phyloP scores from a whole-genome alignment of 116 monocot genomes.

The Trichopus zeylanicus region DNA sequence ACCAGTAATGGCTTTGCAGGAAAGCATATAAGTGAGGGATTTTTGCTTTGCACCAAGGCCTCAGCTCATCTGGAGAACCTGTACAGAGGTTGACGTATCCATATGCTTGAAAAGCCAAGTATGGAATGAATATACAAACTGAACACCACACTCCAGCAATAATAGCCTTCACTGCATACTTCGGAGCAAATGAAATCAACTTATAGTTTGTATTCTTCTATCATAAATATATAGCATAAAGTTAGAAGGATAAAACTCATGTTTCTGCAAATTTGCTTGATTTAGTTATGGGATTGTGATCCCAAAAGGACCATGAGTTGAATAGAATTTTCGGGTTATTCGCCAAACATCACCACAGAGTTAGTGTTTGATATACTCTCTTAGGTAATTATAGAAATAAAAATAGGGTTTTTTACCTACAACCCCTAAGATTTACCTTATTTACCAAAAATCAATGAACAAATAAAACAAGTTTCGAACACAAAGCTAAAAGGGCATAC shows the following conservation, averaged over 20 bases:
- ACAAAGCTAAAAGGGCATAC: too few species aligned
- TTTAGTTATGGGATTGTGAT: background rate
- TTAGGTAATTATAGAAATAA: background rate
- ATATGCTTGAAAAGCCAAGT: conserved; percentile 71
- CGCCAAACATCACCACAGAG: background rate
- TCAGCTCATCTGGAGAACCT: conserved; percentile 22
- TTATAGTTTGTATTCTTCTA: background rate
- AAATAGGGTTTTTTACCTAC: too few species aligned
- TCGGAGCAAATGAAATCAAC: conserved; percentile 8
- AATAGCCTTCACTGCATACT: conserved; percentile 48
- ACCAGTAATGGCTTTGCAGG: conserved; percentile 96
- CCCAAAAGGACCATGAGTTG: background rate
- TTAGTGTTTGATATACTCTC: background rate
- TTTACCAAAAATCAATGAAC: too few species aligned
- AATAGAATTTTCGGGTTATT: background rate
- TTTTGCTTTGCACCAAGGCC: conserved; percentile 82
- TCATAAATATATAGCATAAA: background rate
- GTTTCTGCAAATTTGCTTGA: background rate
- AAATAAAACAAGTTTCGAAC: too few species aligned
- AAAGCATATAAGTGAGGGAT: conserved; percentile 67
- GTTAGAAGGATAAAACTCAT: background rate
- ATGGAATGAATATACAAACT: conserved; percentile 56
- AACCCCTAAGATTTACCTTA: too few species aligned
- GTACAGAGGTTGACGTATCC: conserved; percentile 68
- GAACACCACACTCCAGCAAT: conserved; percentile 22